Evolutionary conservation across 352 stramenopile genomes (phyloP), one percentile per base, ranked within the genome.

Genomic region (Pythium plurisporium): DNA sequence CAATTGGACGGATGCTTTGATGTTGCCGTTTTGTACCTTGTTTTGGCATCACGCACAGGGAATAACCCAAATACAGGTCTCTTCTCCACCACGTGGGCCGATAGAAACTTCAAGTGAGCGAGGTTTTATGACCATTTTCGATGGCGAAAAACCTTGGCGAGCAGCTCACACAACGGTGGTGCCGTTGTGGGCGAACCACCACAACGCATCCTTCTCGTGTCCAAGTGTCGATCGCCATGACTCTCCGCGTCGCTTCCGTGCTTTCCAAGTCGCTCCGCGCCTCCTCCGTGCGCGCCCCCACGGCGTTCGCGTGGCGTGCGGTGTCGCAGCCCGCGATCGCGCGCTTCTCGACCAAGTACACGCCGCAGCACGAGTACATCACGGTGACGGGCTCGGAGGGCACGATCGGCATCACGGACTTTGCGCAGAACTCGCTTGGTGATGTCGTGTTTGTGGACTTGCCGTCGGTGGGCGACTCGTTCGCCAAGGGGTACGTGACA

Each of bases 401-500:
- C 62, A 97, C 84, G 25, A 75, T 98, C 65, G 97, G 97, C 67
- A 99, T 99, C 79, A 99, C 96, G 42, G 92, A 98, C 71, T 98
- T 98, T 74, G 97, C 97, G 23, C 91, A 98, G 72, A 94, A 97
- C 70, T 95, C 90, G 63, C 79, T 99, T 38, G 97, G 97, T 40
- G 97, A 99, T 71, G 82, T 96, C 53, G 96, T 99, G 38, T 99
- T 97, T 74, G 96, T 99, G 11, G 96, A 99, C 61, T 77, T 99
- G 55, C 97, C 97, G 22, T 72, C 89, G 14, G 79, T 98, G 34
- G 97, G 92, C 34, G 88, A 98, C 59, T 77, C 89, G 53, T 97
- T 99, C 65, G 72, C 88, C 23, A 98, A 97, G 67, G 94, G 91
- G 76, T 97, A 60, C 64, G 84, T 42, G 7, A 22, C 36, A 15